Evolutionary conservation across 2,329 filamentous ascomycete genomes (phyloP), one percentile per base, ranked within the genome.

Genomic region (Fusarium penzigii): DNA sequence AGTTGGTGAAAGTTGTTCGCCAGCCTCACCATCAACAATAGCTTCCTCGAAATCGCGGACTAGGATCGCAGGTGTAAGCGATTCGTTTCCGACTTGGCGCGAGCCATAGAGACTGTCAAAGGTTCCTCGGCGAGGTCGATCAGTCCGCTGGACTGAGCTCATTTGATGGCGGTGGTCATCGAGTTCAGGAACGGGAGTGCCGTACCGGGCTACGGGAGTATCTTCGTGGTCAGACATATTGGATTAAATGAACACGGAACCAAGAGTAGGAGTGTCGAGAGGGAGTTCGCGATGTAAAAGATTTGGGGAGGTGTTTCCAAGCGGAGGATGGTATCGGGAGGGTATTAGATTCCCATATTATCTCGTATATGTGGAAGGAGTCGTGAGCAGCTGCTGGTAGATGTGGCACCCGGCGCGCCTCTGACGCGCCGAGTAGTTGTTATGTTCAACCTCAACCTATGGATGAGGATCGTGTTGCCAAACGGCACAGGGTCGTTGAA

Each of bases 31-130:
- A 47, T 75, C 73, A 39, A 87, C 76, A 34, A 96, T 79, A 13
- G 90, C 92, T 62, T 94, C 85, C 70, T 97, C 92, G 61, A 96
- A 96, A 68, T 96, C 92, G 51, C 90, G 84, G 39, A 89, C 80
- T 25, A 73, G 71, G 32, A 81, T 70, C n/a, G 70, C 68, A 46
- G 71, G 66, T 46, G 71, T 63, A 13, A 46, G 63, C 47, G 66
- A 64, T 29, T 73, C 72, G 61, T 73, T 65, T 25, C 75, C 70
- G 57, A 78, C 62, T 52, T 80, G 77, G 38, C 77, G 75, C 48
- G 78, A 70, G 44, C 80, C 81, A 55, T 86, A 83, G 5, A 89
- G 76, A 48, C 87, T 90, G 59, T 89, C 88, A 59, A 90, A 84
- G 3, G 89, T 92, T 39, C 88, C 88, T 49, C 89, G 81, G 49